Evolutionary conservation across 1,284 basidiomycete species (phyloP).

Genomic region (Butyriboletus appendiculatus): DNA sequence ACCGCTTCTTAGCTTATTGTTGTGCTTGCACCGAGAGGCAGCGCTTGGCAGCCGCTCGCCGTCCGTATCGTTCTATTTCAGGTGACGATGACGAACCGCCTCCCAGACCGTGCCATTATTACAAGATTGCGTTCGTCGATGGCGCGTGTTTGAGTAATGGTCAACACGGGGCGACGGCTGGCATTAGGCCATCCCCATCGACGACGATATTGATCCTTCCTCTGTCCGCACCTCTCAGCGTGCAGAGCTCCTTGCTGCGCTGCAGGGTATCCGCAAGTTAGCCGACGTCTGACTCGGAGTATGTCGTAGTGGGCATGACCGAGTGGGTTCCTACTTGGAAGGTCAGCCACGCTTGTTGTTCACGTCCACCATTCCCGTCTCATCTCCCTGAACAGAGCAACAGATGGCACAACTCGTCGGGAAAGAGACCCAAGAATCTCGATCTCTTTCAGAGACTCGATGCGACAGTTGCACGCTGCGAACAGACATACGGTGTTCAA

Average conservation of each 20-base stretch:
- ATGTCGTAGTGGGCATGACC: conserved; percentile 39
- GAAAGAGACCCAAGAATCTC: no score
- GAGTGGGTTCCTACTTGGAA: conserved; percentile 26
- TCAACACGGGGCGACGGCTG: not conserved
- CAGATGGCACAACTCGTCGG: conserved; percentile 7
- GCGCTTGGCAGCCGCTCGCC: not conserved
- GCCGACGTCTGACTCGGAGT: conserved; percentile 5
- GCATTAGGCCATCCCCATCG: no score
- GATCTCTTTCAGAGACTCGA: no score
- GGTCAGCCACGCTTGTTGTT: not conserved
- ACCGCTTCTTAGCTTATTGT: conserved; percentile 2
- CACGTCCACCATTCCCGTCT: not conserved
- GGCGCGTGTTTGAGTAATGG: conserved; percentile 16
- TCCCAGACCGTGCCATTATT: conserved; percentile 13
- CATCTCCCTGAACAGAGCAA: conserved; percentile 1
- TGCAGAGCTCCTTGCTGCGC: no score
- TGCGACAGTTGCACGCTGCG: no score
- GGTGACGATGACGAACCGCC: not conserved
- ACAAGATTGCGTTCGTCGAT: conserved; percentile 14
- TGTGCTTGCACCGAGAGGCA: conserved; percentile 3
- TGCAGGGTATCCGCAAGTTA: no score
- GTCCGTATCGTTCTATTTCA: not conserved
- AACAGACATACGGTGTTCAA: no score
- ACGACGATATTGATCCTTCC: no score
- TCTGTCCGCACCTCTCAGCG: no score